Base-by-base conservation (phyloP, 78 protist genomes). In the Dictyostelium capitatum region DNA sequence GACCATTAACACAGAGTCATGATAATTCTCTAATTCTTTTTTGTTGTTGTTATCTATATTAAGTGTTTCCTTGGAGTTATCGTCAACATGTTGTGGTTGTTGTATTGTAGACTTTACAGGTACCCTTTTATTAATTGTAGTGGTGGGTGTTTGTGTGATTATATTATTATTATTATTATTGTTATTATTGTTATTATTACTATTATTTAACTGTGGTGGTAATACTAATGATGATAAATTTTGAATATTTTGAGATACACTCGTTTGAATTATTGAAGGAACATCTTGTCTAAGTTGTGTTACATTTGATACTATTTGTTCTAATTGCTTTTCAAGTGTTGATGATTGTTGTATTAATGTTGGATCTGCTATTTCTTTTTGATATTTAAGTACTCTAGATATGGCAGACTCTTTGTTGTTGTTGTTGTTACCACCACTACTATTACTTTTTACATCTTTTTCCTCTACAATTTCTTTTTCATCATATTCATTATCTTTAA, bases 231-330 rank as follows among this genome's bases (percentile, higher is more conserved):
- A 53, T 14, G 59, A 59, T 23, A 30, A 59, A 23, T 59, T 59
- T 59, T 59, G 69, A 59, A 59, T 25, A 59, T 59, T 59, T 59
- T 59, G 69, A 23, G 69, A 59, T 19, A 59, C 25, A 23, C 25
- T 30, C n/a, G 69, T 30, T 59, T 59, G 69, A 9, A 59, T 59
- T 23, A 59, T 59, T 59, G 69, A 59, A 9, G 69, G 69, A 23
- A 59, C 69, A 59, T 59, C 69, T 59, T 59, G 69, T 59, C 69
- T 59, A 23, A 59, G 69, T 59, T 59, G 69, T 25, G 69, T 59
- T 3, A 59, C 69, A 3, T n/a, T 59, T 59, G 32, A 23, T n/a
- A 59, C 69, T 59, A 59, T 23, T 59, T 25, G 25, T 23, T 59
- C 69, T n/a, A 59, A 59, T 59, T 59, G 32, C 25, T 59, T 59